Base-by-base conservation (phyloP, 306 rosid genomes). In the Casuarina equisetifolia region DNA sequence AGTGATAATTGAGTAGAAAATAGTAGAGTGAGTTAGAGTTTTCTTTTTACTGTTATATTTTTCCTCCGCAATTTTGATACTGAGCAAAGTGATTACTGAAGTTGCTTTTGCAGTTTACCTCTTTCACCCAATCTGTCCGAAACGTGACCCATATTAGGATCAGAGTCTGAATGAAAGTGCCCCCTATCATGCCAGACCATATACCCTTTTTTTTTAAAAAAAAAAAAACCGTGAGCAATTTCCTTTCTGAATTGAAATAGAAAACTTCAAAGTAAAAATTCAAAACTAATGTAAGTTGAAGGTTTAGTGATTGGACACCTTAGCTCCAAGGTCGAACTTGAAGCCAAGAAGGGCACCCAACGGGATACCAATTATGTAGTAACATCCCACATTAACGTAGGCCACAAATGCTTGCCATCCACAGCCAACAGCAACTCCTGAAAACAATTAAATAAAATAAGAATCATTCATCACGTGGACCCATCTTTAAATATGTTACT, bases 341-440 rank as follows among this genome's bases (percentile, higher is more conserved):
- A 88, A 88, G 19, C 91, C 91, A 25, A 88, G 88, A 74, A 88
- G 46, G 9, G 49, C 74, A 6, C 90, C 90, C 54, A 88, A 1
- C 0, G 92, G 87, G 35, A 86, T 8, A 15, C 90, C 92, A 16
- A 86, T 44, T 7, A 85, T 4, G 67, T 88, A 86, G 58, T 86
- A 84, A 73, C 90, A 84, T 48, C 86, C 90, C 72, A 86, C 86
- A 55, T 88, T 88, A 0, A 88, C 88, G 32, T 86, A 86, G 4
- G 92, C 90, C 0, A 88, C 86, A 64, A 88, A 85, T 53, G 89
- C 84, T 84, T 88, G 92, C 92, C 91, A 88, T 5, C 91, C 91
- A 39, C 91, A 88, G 11, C 91, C 89, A 4, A 88, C 90, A 48
- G 92, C 88, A 43, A 88, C 92, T 8, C 88, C 90, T 32, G 8